These are phyloP conservation scores for Thalassiosira livingstoniorum DNA, from an alignment of 352 stramenopile genomes.

Conservation along the genomic window DNA sequence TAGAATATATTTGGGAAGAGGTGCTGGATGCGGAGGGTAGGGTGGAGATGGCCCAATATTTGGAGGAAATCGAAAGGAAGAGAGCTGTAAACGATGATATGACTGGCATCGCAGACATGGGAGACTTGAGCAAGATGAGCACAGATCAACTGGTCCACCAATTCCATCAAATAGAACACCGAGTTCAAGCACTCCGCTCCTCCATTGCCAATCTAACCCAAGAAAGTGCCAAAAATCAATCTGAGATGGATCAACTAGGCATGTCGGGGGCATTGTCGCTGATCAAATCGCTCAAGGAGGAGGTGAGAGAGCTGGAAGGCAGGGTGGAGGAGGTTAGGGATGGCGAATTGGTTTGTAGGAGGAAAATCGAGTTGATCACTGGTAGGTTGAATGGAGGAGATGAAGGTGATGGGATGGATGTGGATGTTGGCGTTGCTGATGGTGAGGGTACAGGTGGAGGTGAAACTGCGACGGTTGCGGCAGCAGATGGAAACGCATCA, in stretches of 20 bases:
- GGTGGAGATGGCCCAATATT: constrained; percentile 29
- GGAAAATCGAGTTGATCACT: constrained; percentile 74
- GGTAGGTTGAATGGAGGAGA: constrained; percentile 19
- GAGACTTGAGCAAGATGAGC: too few species aligned
- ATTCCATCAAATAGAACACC: constrained; percentile 41
- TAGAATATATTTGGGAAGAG: constrained; percentile 64
- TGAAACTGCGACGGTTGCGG: background rate
- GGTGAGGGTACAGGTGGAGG: too few species aligned
- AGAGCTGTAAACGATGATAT: too few species aligned
- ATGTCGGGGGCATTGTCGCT: constrained; percentile 75
- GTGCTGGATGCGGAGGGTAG: constrained; percentile 39
- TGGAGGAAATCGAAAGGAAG: too few species aligned
- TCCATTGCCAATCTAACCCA: constrained; percentile 78
- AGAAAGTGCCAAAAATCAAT: constrained; percentile 62
- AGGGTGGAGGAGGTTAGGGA: constrained; percentile 55
- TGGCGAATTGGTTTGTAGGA: constrained; percentile 58
- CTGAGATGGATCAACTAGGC: constrained; percentile 71
- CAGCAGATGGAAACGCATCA: too few species aligned
- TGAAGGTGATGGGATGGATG: background rate
- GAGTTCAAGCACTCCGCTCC: constrained; percentile 63
- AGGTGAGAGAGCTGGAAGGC: constrained; percentile 74
- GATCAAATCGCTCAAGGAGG: constrained; percentile 65
- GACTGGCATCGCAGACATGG: too few species aligned
- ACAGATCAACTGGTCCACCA: constrained; percentile 20
- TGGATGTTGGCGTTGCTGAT: too few species aligned